Percentiles rank a stretch among this genome's conserved stretches.
Conservation (phyloP, 495 filamentous ascomycete genomes). For the Podospora fimiseda region DNA sequence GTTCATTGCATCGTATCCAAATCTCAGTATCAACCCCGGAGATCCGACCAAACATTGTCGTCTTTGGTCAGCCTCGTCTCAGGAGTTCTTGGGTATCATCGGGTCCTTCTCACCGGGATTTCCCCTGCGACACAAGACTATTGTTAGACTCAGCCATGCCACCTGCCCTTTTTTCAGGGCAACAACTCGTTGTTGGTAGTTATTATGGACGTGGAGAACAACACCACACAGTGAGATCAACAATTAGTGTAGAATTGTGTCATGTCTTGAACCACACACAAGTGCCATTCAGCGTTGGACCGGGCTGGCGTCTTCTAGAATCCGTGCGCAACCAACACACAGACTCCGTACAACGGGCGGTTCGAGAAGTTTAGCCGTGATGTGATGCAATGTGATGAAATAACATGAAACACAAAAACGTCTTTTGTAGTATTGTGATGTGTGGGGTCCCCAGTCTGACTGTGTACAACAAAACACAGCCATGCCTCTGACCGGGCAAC, state of each 20-base stretch:
- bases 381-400: not conserved
- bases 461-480: not conserved
- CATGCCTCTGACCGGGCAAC: not conserved
- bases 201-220: not conserved
- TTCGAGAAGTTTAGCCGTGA: not conserved
- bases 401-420: not conserved
- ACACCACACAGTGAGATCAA: no score
- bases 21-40: no score
- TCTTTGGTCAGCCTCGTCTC: not conserved
- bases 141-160: not conserved
- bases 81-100: not conserved
- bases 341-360: no score
- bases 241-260: no score
- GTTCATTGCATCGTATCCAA: not conserved
- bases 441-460: no score
- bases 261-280: no score
- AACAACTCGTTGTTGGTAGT: no score
- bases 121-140: not conserved
- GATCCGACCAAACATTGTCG: not conserved
- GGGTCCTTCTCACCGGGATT: not conserved
- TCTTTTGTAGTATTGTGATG: no score
- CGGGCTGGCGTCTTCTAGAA: not conserved
- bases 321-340: not conserved
- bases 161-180: not conserved
- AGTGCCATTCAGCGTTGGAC: no score